Percentiles rank a stretch among this genome's conserved stretches.
Evolutionary conservation across 164 flowering plant genomes (phyloP).

Genomic region (Macadamia tetraphylla): DNA sequence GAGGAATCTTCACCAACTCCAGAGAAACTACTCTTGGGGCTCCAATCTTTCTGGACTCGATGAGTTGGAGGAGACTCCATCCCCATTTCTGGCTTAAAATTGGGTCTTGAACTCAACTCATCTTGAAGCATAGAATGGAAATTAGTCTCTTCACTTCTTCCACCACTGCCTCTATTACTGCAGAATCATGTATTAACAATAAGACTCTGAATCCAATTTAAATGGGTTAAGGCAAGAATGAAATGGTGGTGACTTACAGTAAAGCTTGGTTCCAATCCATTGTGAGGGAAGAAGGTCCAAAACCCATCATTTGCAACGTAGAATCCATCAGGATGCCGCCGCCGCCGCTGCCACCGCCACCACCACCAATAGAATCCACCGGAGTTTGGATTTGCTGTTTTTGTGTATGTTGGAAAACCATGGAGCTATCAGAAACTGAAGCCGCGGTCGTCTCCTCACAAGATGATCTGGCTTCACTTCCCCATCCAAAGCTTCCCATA

Average conservation of each 20-base stretch:
- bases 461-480: slow-evolving; percentile 27
- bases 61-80: neutral
- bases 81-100: slow-evolving; percentile 20
- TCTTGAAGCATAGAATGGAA: slow-evolving; percentile 35
- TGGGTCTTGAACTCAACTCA: slow-evolving; percentile 26
- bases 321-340: slow-evolving; percentile 34
- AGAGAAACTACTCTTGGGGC: slow-evolving; percentile 22
- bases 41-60: slow-evolving; percentile 25
- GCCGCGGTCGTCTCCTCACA: slow-evolving; percentile 21
- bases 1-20: slow-evolving; percentile 21
- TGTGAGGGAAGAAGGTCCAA: slow-evolving; percentile 32
- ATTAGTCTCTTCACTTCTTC: slow-evolving; percentile 28
- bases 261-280: slow-evolving; percentile 50
- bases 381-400: slow-evolving; percentile 20
- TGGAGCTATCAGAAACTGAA: slow-evolving; percentile 28
- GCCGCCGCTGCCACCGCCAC: slow-evolving; percentile 6
- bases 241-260: slow-evolving; percentile 28
- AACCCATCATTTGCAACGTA: slow-evolving; percentile 45
- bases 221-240: neutral
- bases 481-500: slow-evolving; percentile 38
- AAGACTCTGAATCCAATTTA: neutral
- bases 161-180: slow-evolving; percentile 30
- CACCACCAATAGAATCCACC: slow-evolving; percentile 21
- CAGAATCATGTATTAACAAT: neutral
- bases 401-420: slow-evolving; percentile 26